Percentiles rank a stretch among this genome's conserved stretches.
Conservation (phyloP, 768 basidiomycete species). For the Gyrodon lividus region DNA sequence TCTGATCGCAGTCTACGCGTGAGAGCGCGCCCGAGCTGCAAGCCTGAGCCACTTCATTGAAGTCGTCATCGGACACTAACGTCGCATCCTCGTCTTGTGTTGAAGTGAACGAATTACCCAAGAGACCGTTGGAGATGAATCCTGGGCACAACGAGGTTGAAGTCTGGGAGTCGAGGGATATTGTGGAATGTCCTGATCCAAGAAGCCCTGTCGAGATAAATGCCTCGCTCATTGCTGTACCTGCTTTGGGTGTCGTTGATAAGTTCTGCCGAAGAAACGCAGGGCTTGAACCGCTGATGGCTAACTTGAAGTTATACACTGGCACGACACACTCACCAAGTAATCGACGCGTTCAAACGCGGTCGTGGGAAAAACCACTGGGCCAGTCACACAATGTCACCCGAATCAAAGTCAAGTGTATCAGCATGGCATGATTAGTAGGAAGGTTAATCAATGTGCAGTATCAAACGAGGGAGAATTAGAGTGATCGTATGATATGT, state of each 20-base stretch:
- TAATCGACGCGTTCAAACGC: conserved; percentile 18
- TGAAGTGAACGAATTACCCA: conserved; percentile 12
- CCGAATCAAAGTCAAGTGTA: too few species aligned
- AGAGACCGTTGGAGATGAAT: conserved; percentile 35
- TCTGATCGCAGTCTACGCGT: not conserved
- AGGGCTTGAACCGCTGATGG: not conserved
- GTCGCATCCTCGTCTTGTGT: not conserved
- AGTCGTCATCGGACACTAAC: not conserved
- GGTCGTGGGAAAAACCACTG: conserved; percentile 16
- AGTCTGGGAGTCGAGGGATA: not conserved
- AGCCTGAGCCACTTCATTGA: not conserved
- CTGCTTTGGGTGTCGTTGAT: not conserved
- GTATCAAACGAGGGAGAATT: too few species aligned
- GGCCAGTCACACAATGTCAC: too few species aligned
- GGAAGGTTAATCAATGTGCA: too few species aligned
- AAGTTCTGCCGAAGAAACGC: not conserved
- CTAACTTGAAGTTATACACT: too few species aligned
- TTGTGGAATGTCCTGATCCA: not conserved
- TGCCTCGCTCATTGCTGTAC: conserved; percentile 3
- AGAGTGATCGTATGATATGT: too few species aligned
- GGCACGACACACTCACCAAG: too few species aligned
- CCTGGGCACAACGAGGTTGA: not conserved
- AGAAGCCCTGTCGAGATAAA: conserved; percentile 29
- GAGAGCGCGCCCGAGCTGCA: not conserved
- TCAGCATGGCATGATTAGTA: too few species aligned